Conservation (phyloP, 306 rosid genomes). For the Lotus japonicus region DNA sequence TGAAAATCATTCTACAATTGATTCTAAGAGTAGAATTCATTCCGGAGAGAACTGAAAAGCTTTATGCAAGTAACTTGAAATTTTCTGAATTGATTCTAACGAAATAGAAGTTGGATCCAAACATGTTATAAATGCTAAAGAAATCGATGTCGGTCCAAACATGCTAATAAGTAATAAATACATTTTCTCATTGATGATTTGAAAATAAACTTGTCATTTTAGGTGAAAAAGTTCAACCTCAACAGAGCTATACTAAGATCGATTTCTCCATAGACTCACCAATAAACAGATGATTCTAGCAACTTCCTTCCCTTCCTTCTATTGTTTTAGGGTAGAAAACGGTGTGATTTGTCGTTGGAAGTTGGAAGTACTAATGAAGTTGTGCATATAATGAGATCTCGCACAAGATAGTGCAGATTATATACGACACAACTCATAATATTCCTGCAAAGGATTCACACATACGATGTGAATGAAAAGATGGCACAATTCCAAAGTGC, state of each 20-base stretch:
- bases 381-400: background rate
- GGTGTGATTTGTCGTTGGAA: background rate
- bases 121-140: no score
- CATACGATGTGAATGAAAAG: background rate
- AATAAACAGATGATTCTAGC: background rate
- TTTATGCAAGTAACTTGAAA: no score
- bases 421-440: background rate
- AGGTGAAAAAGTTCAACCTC: background rate
- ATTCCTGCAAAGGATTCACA: background rate
- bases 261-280: background rate
- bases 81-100: no score
- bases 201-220: no score
- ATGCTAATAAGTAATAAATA: no score
- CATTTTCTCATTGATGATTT: no score
- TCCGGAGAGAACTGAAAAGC: no score
- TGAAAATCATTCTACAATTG: no score
- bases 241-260: background rate
- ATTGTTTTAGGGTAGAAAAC: background rate
- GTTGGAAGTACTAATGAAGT: background rate
- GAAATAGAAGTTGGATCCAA: no score
- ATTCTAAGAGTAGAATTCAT: no score
- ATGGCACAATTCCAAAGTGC: slow-evolving; percentile 5
- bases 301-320: background rate
- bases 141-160: no score
- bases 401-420: background rate